Percentiles rank a stretch among this genome's conserved stretches.
phyloP scores from a whole-genome alignment of 148 eudicot genomes.

The Cornus controversa region DNA sequence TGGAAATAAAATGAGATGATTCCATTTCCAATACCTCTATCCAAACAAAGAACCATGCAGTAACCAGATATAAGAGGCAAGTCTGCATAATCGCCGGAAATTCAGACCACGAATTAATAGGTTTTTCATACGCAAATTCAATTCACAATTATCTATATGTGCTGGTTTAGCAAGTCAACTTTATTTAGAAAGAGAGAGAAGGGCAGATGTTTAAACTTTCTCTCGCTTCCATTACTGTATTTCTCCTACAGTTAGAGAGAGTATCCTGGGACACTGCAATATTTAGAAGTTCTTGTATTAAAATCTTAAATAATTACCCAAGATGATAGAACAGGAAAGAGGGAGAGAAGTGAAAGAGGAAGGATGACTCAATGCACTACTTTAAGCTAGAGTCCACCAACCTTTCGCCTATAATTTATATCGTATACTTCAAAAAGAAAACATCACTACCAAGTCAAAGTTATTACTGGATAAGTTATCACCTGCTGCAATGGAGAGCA shows the following conservation, averaged over 20 bases:
- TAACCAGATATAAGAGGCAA: neutral
- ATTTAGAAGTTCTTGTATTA: neutral
- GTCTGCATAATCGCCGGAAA: neutral
- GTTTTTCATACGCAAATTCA: neutral
- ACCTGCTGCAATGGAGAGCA: slow-evolving; percentile 42
- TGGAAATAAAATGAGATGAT: no score
- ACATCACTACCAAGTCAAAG: neutral
- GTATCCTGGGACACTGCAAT: neutral
- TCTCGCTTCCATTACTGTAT: neutral
- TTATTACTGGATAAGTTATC: neutral
- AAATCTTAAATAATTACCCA: no score
- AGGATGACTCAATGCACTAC: neutral
- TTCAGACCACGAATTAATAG: neutral
- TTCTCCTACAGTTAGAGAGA: neutral
- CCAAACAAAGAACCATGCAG: neutral
- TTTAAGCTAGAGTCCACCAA: neutral
- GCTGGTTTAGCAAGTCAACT: neutral
- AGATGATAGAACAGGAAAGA: neutral
- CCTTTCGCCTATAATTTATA: neutral
- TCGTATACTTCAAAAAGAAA: neutral
- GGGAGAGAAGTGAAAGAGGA: neutral
- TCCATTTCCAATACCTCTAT: neutral
- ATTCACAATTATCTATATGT: no score
- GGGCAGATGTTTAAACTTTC: no score
- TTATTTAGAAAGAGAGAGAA: neutral